Conservation (phyloP, 106 monocot species). For the Iris macrosiphon region DNA sequence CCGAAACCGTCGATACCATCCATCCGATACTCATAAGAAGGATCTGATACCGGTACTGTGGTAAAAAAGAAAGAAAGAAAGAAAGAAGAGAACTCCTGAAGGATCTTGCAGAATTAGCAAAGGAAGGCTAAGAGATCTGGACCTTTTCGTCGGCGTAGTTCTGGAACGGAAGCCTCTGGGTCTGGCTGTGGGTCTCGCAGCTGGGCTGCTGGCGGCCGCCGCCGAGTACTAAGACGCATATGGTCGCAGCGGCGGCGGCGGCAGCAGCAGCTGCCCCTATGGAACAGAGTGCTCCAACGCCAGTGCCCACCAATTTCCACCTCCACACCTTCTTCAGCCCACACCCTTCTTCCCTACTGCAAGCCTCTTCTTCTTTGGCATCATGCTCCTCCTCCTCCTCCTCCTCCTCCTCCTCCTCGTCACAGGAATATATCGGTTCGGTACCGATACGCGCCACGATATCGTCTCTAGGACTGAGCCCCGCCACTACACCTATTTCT, state of each 20-base stretch:
- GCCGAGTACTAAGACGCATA: conserved; percentile 50
- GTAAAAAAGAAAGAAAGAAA: too few relatives aligned
- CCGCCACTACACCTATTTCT: too few relatives aligned
- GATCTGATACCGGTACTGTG: too few relatives aligned
- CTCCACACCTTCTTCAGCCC: background rate
- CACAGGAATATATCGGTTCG: background rate
- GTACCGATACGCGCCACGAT: too few relatives aligned
- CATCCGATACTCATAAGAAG: too few relatives aligned
- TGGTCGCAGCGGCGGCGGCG: too few relatives aligned
- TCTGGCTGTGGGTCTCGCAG: conserved; percentile 24
- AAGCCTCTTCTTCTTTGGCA: background rate
- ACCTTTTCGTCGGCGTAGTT: conserved; percentile 55
- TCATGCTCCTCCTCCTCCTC: background rate
- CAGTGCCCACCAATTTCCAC: background rate
- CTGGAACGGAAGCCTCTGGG: conserved; percentile 45
- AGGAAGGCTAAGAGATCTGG: too few relatives aligned
- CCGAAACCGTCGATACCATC: too few relatives aligned
- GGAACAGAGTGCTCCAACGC: conserved; percentile 28
- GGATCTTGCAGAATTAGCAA: too few relatives aligned
- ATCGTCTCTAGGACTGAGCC: too few relatives aligned
- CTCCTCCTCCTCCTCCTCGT: conserved; percentile 4
- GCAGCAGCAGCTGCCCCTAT: conserved; percentile 58
- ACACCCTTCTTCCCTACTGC: background rate
- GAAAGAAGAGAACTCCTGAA: too few relatives aligned
- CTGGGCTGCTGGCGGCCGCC: conserved; percentile 14